A percentile compares a stretch with the other conserved stretches of the same genome.
Conservation (phyloP, 768 basidiomycete species). For the Boletellus ananiceps region DNA sequence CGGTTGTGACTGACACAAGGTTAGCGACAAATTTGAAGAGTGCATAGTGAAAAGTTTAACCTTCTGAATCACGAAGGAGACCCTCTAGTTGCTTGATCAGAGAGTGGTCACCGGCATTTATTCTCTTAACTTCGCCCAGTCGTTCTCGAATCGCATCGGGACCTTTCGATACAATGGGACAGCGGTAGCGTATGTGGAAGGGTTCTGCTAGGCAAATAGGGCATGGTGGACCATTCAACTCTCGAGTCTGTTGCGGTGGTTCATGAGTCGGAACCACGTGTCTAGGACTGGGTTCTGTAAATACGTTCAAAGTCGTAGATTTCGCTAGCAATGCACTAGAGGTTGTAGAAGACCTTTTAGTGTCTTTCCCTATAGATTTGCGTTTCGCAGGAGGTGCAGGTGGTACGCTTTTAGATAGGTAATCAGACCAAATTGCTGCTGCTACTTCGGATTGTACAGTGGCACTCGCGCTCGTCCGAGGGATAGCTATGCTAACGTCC, state of each 20-base stretch:
- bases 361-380: constrained; percentile 8
- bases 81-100: constrained; percentile 42
- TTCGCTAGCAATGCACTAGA: not conserved
- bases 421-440: constrained; percentile 17
- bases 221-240: constrained; percentile 27
- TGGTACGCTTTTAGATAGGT: not conserved
- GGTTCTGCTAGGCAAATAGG: constrained; percentile 44
- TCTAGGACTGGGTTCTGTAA: not conserved
- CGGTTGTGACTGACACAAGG: constrained; percentile 3
- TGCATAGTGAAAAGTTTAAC: constrained; percentile 10
- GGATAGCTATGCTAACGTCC: constrained; percentile 21
- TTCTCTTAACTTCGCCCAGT: constrained; percentile 39
- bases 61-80: constrained; percentile 29
- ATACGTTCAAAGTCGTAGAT: not conserved
- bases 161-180: constrained; percentile 45
- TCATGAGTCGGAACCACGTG: not conserved
- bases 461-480: constrained; percentile 15
- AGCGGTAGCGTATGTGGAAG: constrained; percentile 45
- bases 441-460: constrained; percentile 14
- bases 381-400: constrained; percentile 7
- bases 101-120: constrained; percentile 14
- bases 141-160: constrained; percentile 41
- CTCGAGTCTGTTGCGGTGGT: not conserved
- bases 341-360: constrained; percentile 3
- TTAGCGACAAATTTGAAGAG: constrained; percentile 8